Conservation (phyloP, 306 rosid genomes). For the Rosa multiflora region DNA sequence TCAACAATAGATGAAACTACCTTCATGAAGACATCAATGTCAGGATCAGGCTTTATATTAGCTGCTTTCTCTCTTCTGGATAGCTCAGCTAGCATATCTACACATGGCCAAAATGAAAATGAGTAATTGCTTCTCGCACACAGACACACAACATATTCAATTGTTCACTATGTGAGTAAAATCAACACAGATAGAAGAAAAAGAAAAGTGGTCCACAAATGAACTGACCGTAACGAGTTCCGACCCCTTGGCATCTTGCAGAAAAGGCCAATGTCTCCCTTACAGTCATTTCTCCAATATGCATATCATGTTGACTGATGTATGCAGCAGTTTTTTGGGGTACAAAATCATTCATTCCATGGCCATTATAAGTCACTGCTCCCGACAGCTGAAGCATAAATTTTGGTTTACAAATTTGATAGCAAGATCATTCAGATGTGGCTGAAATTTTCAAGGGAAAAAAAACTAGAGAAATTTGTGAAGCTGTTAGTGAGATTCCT, state of each 20-base stretch:
- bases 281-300: slow-evolving; percentile 54
- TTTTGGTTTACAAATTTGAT: not conserved
- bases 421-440: not conserved
- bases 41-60: slow-evolving; percentile 51
- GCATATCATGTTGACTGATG: slow-evolving; percentile 46
- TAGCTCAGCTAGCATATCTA: slow-evolving; percentile 47
- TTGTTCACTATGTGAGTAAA: not conserved
- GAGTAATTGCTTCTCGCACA: not conserved
- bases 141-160: not conserved
- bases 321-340: slow-evolving; percentile 51
- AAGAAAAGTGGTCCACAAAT: not conserved
- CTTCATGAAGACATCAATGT: slow-evolving; percentile 53
- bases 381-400: slow-evolving; percentile 29
- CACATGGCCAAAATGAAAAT: slow-evolving; percentile 6
- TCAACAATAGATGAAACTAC: slow-evolving; percentile 6
- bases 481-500: not conserved
- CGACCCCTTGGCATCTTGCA: slow-evolving; percentile 55
- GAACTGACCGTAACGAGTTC: slow-evolving; percentile 39
- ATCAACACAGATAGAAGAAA: not conserved
- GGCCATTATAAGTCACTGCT: slow-evolving; percentile 46
- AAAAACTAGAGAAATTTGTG: not conserved
- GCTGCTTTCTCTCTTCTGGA: slow-evolving; percentile 47
- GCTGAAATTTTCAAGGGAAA: not conserved
- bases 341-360: slow-evolving; percentile 41
- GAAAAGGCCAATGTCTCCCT: slow-evolving; percentile 54